phyloP scores from a whole-genome alignment of 2,329 filamentous ascomycete genomes.

The Raffaelea deltoideospora region DNA sequence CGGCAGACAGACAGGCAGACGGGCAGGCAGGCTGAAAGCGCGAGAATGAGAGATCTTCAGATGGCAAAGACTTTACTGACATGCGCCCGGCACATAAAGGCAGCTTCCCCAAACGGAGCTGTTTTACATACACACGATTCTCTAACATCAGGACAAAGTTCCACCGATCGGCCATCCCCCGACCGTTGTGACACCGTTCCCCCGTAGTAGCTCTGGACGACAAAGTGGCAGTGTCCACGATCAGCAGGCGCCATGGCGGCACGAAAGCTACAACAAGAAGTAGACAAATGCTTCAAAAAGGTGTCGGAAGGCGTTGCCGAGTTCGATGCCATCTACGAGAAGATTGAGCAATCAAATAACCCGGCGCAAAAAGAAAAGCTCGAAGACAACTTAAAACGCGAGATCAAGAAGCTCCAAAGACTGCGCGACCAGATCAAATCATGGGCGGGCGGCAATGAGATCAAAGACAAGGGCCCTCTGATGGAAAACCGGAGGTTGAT shows the following conservation, averaged over 20 bases:
- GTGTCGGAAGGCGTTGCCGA: conserved; percentile 82
- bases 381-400: conserved; percentile 93
- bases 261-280: conserved; percentile 93
- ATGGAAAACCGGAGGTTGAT: conserved; percentile 91
- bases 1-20: too few relatives aligned
- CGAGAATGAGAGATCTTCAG: too few relatives aligned
- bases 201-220: too few relatives aligned
- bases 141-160: too few relatives aligned
- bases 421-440: conserved; percentile 98
- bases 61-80: too few relatives aligned
- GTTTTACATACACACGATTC: too few relatives aligned
- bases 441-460: conserved; percentile 96
- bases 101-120: too few relatives aligned
- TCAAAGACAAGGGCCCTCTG: conserved; percentile 96
- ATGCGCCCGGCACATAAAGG: too few relatives aligned
- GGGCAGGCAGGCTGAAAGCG: too few relatives aligned
- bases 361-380: conserved; percentile 95
- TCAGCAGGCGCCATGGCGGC: conserved; percentile 60
- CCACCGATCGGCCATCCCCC: too few relatives aligned
- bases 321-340: conserved; percentile 93
- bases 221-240: too few relatives aligned
- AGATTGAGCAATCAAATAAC: conserved; percentile 87
- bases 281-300: conserved; percentile 99
- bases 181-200: too few relatives aligned
- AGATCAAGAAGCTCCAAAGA: conserved; percentile 98